Percentiles rank a stretch among this genome's conserved stretches.
Evolutionary conservation across 1,284 basidiomycete species (phyloP).

Genomic region (Melampsora americana): DNA sequence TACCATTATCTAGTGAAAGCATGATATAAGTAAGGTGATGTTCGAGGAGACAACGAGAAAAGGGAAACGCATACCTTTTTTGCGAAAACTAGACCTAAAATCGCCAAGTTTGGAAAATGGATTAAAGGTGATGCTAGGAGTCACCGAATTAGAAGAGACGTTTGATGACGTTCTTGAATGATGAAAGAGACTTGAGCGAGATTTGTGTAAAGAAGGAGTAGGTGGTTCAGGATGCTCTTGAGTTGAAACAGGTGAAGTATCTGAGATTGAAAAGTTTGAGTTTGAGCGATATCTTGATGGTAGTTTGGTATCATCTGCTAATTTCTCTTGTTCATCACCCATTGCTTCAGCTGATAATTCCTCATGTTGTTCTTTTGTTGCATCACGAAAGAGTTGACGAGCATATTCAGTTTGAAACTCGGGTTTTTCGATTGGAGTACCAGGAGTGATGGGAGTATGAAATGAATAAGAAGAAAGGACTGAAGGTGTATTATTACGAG

Average conservation of each 20-base stretch:
- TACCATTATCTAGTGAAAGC: too few relatives aligned
- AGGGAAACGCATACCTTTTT: not conserved
- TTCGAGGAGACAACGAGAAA: not conserved
- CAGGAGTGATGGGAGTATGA: conserved; percentile 17
- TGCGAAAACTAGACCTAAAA: conserved; percentile 19
- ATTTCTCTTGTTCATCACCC: conserved; percentile 28
- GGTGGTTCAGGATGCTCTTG: not conserved
- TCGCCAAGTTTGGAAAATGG: too few relatives aligned
- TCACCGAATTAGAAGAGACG: not conserved
- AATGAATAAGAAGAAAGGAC: not conserved
- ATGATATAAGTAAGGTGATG: not conserved
- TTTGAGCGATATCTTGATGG: not conserved
- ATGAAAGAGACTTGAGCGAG: not conserved
- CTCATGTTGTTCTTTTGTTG: not conserved
- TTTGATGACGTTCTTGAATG: not conserved
- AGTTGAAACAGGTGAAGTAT: conserved; percentile 9
- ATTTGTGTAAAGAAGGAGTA: not conserved
- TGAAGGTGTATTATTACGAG: too few relatives aligned
- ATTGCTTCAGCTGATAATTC: not conserved
- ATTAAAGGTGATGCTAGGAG: not conserved
- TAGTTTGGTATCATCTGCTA: conserved; percentile 1
- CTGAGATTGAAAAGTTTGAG: not conserved
- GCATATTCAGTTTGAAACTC: conserved; percentile 39
- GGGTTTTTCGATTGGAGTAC: conserved; percentile 32
- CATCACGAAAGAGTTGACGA: conserved; percentile 34